These are phyloP conservation scores for Cyamopsis tetragonoloba DNA, from an alignment of 306 rosid species.

Conservation along the genomic window DNA sequence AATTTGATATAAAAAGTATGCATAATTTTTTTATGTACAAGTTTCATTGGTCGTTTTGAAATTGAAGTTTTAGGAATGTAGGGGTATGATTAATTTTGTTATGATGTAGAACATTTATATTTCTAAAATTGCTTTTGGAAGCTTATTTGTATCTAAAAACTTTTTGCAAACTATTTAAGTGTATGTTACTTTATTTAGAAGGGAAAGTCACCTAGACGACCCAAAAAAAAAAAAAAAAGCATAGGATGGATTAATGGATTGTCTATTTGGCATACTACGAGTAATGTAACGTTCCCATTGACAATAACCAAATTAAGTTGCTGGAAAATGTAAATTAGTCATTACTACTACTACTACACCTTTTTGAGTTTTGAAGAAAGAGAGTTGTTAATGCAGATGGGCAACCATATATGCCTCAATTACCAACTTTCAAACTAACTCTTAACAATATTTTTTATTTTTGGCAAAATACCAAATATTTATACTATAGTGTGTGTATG, in stretches of 20 bases:
- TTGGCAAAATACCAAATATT: no score
- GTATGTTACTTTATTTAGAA: not conserved
- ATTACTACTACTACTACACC: no score
- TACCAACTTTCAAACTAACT: constrained; percentile 60
- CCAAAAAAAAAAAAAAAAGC: no score
- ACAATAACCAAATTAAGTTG: not conserved
- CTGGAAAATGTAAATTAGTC: not conserved
- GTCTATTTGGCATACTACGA: not conserved
- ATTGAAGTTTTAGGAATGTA: not conserved
- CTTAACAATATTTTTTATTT: constrained; percentile 49
- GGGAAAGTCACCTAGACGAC: no score
- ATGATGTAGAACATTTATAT: no score
- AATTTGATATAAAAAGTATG: not conserved
- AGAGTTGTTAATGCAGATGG: constrained; percentile 56
- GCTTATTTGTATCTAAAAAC: not conserved
- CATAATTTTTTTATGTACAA: no score
- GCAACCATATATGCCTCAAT: constrained; percentile 40
- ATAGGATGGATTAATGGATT: not conserved
- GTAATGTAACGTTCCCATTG: not conserved
- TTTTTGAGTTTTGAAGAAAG: not conserved
- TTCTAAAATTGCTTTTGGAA: no score
- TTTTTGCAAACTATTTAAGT: not conserved
- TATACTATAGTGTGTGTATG: no score
- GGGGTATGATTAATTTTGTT: no score
- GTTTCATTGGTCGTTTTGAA: not conserved